Base-by-base conservation (phyloP, 345 rosid genomes). In the Punica granatum region DNA sequence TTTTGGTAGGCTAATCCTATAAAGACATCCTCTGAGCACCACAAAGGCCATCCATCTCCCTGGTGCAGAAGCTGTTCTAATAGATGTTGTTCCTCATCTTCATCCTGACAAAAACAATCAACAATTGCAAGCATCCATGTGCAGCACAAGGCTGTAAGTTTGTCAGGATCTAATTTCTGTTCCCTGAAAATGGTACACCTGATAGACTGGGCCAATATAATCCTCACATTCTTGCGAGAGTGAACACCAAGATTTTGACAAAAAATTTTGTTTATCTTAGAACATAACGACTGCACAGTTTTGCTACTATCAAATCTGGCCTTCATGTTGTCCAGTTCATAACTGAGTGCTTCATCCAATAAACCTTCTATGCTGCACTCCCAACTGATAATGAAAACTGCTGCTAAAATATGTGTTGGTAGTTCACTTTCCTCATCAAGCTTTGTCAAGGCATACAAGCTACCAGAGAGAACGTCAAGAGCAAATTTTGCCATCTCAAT, bases 41-140 rank as follows among this genome's bases (percentile, higher is more conserved):
- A 89, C 60, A 80, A 68, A 56, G 96, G 99, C 97, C 99, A 94
- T 39, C 60, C 67, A 67, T 86, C 84, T 78, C 73, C 81, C 84
- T 83, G 79, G 69, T 74, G 72, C 32, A 89, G 79, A 63, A 94
- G 91, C 77, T 81, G 81, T 78, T 86, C 86, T 66, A 88, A 73
- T 6, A 88, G 64, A 74, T 67, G 71, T 72, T 90, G 88, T 75
- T 91, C 92, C 74, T 83, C 89, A 15, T 75, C 51, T 65, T 71
- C 84, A 76, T 81, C 80, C 74, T 68, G 60, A 74, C 89, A 85
- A 67, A 86, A 83, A 75, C 76, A 77, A 68, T 78, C 77, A 64
- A 94, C 73, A 71, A 89, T 77, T 76, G 86, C 86, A 75, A 77
- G 70, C 73, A 86, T 69, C 95, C 94, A 86, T 33, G 69, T 56